Conservation (phyloP, 257 asterid species). For the Vinca minor region DNA sequence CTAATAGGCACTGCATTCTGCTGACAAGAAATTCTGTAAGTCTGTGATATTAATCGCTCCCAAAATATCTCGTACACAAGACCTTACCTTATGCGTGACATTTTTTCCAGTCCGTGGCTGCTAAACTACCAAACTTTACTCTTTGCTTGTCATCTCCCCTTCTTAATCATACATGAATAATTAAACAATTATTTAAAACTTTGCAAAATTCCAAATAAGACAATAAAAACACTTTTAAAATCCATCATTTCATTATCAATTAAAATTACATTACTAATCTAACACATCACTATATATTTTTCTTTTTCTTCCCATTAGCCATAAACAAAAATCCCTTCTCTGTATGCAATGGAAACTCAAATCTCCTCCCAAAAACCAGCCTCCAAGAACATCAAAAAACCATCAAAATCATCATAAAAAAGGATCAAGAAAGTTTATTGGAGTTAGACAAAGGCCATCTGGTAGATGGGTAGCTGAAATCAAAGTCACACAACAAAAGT, state of each 20-base stretch:
- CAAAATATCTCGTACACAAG: too few species aligned
- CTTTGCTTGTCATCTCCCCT: too few species aligned
- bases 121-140: slow-evolving; percentile 3
- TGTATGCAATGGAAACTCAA: slow-evolving; percentile 15
- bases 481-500: slow-evolving; percentile 26
- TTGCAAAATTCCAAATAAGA: slow-evolving; percentile 6
- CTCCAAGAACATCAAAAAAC: background rate
- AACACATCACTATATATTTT: too few species aligned
- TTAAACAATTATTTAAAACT: background rate
- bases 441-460: slow-evolving; percentile 34
- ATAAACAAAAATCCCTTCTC: slow-evolving; percentile 1
- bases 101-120: background rate
- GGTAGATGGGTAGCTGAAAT: slow-evolving; percentile 41
- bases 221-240: slow-evolving; percentile 4
- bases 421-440: slow-evolving; percentile 15
- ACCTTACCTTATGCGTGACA: too few species aligned
- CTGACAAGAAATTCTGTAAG: too few species aligned
- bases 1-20: too few species aligned
- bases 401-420: slow-evolving; percentile 1
- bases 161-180: background rate
- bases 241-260: slow-evolving; percentile 4
- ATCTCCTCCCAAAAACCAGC: slow-evolving; percentile 12
- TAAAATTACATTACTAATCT: too few species aligned
- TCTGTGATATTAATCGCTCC: too few species aligned
- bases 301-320: slow-evolving; percentile 4